Evolutionary conservation across 1,139 yeast species (phyloP).

Genomic region (Blastobotrys petasosporus): DNA sequence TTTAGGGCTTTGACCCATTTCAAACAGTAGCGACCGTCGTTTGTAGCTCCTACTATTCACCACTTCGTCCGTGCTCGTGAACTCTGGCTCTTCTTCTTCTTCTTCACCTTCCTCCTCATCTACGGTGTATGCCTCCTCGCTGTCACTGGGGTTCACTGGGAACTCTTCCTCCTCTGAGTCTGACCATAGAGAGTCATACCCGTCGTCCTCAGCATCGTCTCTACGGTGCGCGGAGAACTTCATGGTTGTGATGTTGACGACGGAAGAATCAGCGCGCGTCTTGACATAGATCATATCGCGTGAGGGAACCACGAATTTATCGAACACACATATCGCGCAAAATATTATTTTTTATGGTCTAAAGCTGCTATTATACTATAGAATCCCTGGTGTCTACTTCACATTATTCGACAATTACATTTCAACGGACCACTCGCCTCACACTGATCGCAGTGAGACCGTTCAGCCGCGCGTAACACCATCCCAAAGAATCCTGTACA

Average conservation of each 20-base stretch:
- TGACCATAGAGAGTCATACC: constrained; percentile 21
- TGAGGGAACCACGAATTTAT: no score
- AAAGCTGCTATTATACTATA: no score
- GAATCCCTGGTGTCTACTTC: no score
- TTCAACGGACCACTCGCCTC: constrained; percentile 1
- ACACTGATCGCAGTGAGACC: background rate
- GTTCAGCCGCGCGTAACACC: background rate
- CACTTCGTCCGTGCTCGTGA: background rate
- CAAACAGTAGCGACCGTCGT: constrained; percentile 10
- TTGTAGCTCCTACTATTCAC: constrained; percentile 4
- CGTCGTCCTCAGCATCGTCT: constrained; percentile 14
- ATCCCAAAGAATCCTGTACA: background rate
- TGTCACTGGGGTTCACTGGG: constrained; percentile 18
- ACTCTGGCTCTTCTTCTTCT: constrained; percentile 1
- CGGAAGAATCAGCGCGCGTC: no score
- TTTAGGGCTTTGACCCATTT: background rate
- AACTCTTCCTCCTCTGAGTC: constrained; percentile 23
- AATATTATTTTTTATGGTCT: no score
- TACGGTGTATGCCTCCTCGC: constrained; percentile 5
- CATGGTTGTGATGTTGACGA: background rate
- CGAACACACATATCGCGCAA: no score
- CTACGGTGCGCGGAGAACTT: constrained; percentile 6
- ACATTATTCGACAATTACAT: no score
- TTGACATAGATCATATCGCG: background rate
- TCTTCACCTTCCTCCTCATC: constrained; percentile 8